Percentiles rank a stretch among this genome's conserved stretches.
Conservation (phyloP, 768 basidiomycete genomes). For the Lyophyllum atratum region DNA sequence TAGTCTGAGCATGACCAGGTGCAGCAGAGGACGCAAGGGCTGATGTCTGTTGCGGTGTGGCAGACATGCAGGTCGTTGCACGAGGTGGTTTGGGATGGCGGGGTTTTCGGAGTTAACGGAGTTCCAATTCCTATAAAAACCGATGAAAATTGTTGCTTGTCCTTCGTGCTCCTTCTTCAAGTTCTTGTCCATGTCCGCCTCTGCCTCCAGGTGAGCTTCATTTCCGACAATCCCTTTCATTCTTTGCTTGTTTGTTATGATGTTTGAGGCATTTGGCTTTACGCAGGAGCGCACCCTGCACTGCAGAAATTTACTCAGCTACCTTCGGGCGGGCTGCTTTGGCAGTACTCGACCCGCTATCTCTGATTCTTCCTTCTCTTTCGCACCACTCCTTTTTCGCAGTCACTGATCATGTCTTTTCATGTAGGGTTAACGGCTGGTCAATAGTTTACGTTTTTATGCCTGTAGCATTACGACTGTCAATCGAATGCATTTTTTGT, state of each 20-base stretch:
- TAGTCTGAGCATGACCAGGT: constrained; percentile 24
- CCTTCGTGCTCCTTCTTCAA: not conserved
- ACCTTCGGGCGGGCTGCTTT: constrained; percentile 71
- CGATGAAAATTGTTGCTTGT: not conserved
- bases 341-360: constrained; percentile 46
- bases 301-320: constrained; percentile 90
- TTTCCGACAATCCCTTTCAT: not conserved
- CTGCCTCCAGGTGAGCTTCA: constrained; percentile 27
- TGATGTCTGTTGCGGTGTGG: constrained; percentile 30
- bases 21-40: constrained; percentile 31
- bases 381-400: not conserved
- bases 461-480: too few relatives aligned
- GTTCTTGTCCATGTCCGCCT: not conserved
- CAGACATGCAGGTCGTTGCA: constrained; percentile 25
- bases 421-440: too few relatives aligned
- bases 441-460: not conserved
- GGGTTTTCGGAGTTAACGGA: constrained; percentile 34
- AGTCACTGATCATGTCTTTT: not conserved
- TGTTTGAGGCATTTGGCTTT: constrained; percentile 97
- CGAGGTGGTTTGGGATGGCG: constrained; percentile 11
- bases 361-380: constrained; percentile 29
- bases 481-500: not conserved
- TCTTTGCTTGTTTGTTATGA: constrained; percentile 42
- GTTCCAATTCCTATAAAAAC: constrained; percentile 27
- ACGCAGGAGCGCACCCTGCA: constrained; percentile 65